Percentiles rank a stretch among this genome's conserved stretches.
Evolutionary conservation across 306 rosid species (phyloP).

Genomic region (Abrus precatorius): DNA sequence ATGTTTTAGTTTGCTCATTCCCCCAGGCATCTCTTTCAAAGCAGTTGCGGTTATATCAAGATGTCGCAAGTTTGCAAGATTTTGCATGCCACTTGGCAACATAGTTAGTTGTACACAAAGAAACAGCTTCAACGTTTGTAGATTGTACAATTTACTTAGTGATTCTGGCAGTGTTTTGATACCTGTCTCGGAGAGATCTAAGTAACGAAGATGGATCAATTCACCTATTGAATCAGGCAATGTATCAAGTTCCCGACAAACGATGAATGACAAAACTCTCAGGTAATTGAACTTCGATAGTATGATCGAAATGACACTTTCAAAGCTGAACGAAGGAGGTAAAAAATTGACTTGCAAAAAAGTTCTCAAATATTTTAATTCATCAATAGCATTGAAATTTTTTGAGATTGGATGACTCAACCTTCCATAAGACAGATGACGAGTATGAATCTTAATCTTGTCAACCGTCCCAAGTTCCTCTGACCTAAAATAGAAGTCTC

Average conservation of each 20-base stretch:
- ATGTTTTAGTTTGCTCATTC: no score
- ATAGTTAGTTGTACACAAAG: rapidly evolving
- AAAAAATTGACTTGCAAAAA: constrained; percentile 13
- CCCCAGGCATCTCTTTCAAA: no score
- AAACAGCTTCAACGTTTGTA: not conserved
- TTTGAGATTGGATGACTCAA: not conserved
- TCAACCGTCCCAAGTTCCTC: not conserved
- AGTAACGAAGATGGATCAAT: no score
- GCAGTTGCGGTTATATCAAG: no score
- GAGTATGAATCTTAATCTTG: no score
- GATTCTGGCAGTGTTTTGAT: not conserved
- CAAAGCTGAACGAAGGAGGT: not conserved
- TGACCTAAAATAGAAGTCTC: constrained; percentile 6
- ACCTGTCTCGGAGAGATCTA: not conserved
- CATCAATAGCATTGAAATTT: not conserved
- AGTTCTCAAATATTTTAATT: constrained; percentile 4
- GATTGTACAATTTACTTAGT: constrained; percentile 31
- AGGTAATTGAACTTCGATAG: not conserved
- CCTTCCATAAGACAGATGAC: not conserved
- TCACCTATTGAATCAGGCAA: no score
- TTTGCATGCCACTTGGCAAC: not conserved
- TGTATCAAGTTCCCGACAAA: no score
- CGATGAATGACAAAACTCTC: no score
- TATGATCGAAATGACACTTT: not conserved
- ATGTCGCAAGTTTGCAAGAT: no score